Evolutionary conservation across 2,329 filamentous ascomycete genomes (phyloP).

Genomic region (Lecanoromycetidae sp.): DNA sequence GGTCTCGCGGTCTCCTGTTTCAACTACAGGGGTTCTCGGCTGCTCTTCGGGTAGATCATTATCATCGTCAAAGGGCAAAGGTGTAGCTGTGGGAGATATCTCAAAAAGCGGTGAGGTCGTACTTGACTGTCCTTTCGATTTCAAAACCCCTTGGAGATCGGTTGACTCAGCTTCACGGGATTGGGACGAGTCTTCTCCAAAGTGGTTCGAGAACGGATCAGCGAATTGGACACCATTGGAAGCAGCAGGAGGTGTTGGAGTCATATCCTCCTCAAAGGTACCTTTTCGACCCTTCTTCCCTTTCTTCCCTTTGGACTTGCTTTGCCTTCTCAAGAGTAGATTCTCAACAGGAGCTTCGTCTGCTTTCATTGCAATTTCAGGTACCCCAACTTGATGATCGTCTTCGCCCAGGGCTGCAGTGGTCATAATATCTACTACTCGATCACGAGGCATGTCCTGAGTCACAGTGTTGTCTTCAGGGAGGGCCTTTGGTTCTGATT

Average conservation of each 20-base stretch:
- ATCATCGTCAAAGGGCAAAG: slow-evolving; percentile 12
- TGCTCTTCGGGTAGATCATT: slow-evolving; percentile 10
- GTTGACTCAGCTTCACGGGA: neutral
- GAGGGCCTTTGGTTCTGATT: neutral
- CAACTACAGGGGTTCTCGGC: neutral
- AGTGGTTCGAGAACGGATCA: neutral
- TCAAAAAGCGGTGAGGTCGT: neutral
- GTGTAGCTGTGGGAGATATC: slow-evolving; percentile 3
- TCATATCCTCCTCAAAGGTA: neutral
- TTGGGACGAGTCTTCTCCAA: neutral
- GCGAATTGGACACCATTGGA: neutral
- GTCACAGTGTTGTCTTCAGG: neutral
- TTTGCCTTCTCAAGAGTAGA: neutral
- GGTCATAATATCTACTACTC: neutral
- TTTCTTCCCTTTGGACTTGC: slow-evolving; percentile 3
- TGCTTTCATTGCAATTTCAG: neutral
- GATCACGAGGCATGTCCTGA: slow-evolving; percentile 3
- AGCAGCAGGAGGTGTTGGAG: neutral
- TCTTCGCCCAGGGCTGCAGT: neutral
- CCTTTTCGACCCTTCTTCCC: slow-evolving; percentile 10
- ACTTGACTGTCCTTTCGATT: neutral
- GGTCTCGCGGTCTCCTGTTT: neutral
- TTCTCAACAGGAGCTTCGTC: neutral
- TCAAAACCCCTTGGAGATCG: too few species aligned
- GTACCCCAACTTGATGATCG: neutral